Evolutionary conservation across 108 stramenopile genomes (phyloP).

Genomic region (Aurantiochytrium sp.): DNA sequence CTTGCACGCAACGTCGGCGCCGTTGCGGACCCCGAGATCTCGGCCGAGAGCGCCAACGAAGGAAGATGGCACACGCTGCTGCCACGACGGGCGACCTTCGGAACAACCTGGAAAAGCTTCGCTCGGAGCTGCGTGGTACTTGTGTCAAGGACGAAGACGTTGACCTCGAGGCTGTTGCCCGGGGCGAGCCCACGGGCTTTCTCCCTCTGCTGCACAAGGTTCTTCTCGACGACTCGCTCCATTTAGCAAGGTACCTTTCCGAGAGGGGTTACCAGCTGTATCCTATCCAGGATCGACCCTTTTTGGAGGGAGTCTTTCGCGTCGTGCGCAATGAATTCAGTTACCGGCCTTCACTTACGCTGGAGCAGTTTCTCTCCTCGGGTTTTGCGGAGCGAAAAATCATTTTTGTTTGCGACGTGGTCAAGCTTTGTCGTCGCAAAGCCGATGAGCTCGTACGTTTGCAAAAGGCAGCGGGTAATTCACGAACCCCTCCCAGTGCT

Average conservation of each 20-base stretch:
- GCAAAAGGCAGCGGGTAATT: background rate
- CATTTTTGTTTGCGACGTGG: background rate
- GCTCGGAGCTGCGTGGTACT: background rate
- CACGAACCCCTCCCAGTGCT: background rate
- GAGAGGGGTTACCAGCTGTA: constrained; percentile 10
- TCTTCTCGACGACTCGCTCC: background rate
- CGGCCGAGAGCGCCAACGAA: background rate
- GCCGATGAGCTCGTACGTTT: background rate
- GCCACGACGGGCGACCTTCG: background rate
- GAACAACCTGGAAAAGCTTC: background rate
- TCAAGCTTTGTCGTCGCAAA: background rate
- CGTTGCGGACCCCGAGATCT: background rate
- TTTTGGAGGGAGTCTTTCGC: background rate
- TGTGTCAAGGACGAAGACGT: background rate
- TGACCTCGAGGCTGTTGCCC: background rate
- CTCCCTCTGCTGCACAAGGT: background rate
- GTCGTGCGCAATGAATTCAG: constrained; percentile 10
- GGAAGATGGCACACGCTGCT: background rate
- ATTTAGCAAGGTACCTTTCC: background rate
- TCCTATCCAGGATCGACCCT: background rate
- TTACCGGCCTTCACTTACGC: background rate
- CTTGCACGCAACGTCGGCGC: background rate
- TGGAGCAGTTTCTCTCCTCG: background rate
- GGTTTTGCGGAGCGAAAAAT: background rate
- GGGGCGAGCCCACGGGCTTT: background rate